Evolutionary conservation across 2,329 filamentous ascomycete species (phyloP), one percentile per base, ranked within the genome.

Genomic region (Leptoxyphium fumago): DNA sequence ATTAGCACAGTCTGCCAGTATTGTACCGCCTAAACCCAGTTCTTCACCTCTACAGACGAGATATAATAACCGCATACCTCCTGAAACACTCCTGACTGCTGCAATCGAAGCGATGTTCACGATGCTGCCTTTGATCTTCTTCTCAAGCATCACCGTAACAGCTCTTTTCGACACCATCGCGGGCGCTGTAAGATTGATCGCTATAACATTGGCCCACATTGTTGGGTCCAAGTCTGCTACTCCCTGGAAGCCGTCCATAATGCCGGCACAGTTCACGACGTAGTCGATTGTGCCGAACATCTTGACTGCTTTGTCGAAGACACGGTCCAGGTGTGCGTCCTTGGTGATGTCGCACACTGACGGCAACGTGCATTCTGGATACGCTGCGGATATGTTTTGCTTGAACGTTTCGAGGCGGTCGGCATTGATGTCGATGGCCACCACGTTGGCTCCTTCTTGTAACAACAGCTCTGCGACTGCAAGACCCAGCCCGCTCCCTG

Each of bases 241-340:
- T 0, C 72, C 68, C 38, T 73, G 68, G 50, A 78, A 75, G 26
- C 59, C 62, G 52, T 78, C 75, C 62, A 75, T 72, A 45, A 78
- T 64, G 17, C 70, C 75, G 9, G 74, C 74, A 47, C 73, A 74
- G 60, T 77, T 77, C 52, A 78, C 58, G 26, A 55, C 48, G 29
- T 55, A 52, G 56, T 80, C 75, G 14, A 75, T 56, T n/a, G 63
- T 61, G 26, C 64, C 65, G 47, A 71, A 73, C 42, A 50, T 58
- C 42, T 52, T 47, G 38, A 59, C 54, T 2, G 51, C 51, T 55
- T 61, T 50, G 5, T 55, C 48, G 43, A 70, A 66, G 0, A 69
- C 54, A 8, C 52, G 48, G 39, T 66, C 56, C 9, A 67, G 56
- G 18, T 61, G 61, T 0, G 48, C 48, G 10, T 58, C 54, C 0